Conservation (phyloP, 2,329 filamentous ascomycete genomes). For the Phoma sp. region DNA sequence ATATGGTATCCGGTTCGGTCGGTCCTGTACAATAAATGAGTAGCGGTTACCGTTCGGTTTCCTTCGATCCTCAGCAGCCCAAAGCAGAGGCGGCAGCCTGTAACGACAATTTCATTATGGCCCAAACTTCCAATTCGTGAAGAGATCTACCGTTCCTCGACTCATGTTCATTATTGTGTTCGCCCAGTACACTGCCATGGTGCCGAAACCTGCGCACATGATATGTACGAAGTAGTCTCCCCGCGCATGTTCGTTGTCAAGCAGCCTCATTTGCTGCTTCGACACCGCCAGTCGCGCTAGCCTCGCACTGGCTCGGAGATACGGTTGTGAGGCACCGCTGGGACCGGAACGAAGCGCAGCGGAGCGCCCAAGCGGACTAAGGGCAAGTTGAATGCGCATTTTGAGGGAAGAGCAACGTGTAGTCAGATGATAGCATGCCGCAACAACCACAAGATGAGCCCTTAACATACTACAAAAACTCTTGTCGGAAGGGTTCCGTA, state of each 20-base stretch:
- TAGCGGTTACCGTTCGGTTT: slow-evolving; percentile 14
- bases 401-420: neutral
- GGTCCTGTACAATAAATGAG: slow-evolving; percentile 34
- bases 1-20: slow-evolving; percentile 16
- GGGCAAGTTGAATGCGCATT: neutral
- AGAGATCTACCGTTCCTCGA: no score
- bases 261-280: neutral
- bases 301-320: slow-evolving; percentile 1
- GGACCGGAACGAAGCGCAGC: slow-evolving; percentile 3
- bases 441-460: neutral
- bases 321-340: neutral
- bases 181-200: no score
- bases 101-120: no score
- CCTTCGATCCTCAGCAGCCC: slow-evolving; percentile 22
- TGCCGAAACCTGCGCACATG: no score
- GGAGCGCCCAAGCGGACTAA: slow-evolving; percentile 8
- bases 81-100: slow-evolving; percentile 4
- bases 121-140: no score
- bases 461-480: neutral
- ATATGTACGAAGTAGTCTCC: neutral
- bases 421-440: neutral
- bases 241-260: neutral
- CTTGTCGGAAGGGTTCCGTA: slow-evolving; percentile 1
- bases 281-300: neutral
- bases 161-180: no score